phyloP scores from a whole-genome alignment of 192 early-diverging fungal species.

The Pecoramyces ruminantium region DNA sequence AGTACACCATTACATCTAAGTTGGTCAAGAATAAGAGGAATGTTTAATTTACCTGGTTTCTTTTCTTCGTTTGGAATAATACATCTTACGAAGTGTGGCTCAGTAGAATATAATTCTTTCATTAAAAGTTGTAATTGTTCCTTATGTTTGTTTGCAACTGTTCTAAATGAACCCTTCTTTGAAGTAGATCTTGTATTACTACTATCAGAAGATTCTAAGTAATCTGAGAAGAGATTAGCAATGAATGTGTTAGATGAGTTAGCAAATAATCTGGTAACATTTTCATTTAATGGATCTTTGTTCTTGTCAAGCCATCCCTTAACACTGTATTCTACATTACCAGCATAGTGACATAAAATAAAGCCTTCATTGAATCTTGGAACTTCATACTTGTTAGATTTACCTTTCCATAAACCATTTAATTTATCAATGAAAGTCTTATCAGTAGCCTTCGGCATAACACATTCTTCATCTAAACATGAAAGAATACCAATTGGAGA shows the following conservation, averaged over 20 bases:
- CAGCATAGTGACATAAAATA: slow-evolving; percentile 86
- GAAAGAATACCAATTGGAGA: slow-evolving; percentile 93
- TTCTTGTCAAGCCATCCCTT: slow-evolving; percentile 94
- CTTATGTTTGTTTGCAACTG: slow-evolving; percentile 87
- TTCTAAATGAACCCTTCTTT: slow-evolving; percentile 82
- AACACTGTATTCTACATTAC: slow-evolving; percentile 81
- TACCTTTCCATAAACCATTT: slow-evolving; percentile 70
- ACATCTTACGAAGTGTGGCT: slow-evolving; percentile 97
- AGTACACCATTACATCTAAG: slow-evolving; percentile 92
- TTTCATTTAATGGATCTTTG: slow-evolving; percentile 95
- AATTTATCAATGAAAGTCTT: slow-evolving; percentile 89
- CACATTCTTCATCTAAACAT: slow-evolving; percentile 93
- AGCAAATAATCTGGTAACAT: slow-evolving; percentile 71
- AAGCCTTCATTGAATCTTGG: slow-evolving; percentile 74
- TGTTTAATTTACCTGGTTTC: slow-evolving; percentile 60
- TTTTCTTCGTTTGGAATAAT: slow-evolving; percentile 92
- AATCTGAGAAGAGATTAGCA: slow-evolving; percentile 67
- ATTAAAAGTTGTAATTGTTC: slow-evolving; percentile 78
- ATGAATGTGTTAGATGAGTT: slow-evolving; percentile 65
- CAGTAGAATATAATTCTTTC: slow-evolving; percentile 74
- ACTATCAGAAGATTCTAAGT: slow-evolving; percentile 35
- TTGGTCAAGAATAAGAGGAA: slow-evolving; percentile 78
- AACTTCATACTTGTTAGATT: slow-evolving; percentile 70
- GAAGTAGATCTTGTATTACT: slow-evolving; percentile 12
- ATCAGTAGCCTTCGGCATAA: slow-evolving; percentile 91